These are phyloP conservation scores for Fomitopsis serialis DNA, from an alignment of 768 basidiomycete genomes.

Conservation along the genomic window DNA sequence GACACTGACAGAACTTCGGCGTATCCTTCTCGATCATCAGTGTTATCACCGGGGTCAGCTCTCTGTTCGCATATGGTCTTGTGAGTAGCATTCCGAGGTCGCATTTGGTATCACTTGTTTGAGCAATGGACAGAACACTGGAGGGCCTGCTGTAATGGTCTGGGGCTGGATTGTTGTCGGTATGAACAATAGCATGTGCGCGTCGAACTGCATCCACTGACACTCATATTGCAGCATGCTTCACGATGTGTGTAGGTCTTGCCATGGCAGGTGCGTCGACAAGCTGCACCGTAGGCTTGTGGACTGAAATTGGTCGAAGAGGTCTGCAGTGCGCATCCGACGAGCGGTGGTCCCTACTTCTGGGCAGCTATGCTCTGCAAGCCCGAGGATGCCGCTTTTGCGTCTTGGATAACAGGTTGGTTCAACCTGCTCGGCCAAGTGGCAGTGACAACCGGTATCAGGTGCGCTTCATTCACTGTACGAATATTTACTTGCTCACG, in stretches of 20 bases:
- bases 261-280: constrained; percentile 62
- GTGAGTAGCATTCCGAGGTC: constrained; percentile 44
- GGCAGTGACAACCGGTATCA: constrained; percentile 72
- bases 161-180: constrained; percentile 69
- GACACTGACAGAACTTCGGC: constrained; percentile 52
- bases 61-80: constrained; percentile 63
- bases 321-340: constrained; percentile 59
- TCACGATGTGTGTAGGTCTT: constrained; percentile 68
- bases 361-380: constrained; percentile 76
- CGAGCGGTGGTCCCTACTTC: constrained; percentile 72
- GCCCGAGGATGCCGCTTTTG: constrained; percentile 51
- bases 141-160: constrained; percentile 74
- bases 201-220: neutral
- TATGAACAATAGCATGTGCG: constrained; percentile 23
- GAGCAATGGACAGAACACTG: constrained; percentile 61
- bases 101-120: no score
- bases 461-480: constrained; percentile 26
- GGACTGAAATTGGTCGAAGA: constrained; percentile 17
- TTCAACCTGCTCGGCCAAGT: constrained; percentile 74
- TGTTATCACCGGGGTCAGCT: constrained; percentile 67
- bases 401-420: constrained; percentile 75
- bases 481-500: neutral
- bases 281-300: neutral
- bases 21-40: constrained; percentile 76
- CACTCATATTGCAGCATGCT: constrained; percentile 32